Evolutionary conservation across 2,329 filamentous ascomycete genomes (phyloP).

Genomic region (Plenodomus lindquistii): DNA sequence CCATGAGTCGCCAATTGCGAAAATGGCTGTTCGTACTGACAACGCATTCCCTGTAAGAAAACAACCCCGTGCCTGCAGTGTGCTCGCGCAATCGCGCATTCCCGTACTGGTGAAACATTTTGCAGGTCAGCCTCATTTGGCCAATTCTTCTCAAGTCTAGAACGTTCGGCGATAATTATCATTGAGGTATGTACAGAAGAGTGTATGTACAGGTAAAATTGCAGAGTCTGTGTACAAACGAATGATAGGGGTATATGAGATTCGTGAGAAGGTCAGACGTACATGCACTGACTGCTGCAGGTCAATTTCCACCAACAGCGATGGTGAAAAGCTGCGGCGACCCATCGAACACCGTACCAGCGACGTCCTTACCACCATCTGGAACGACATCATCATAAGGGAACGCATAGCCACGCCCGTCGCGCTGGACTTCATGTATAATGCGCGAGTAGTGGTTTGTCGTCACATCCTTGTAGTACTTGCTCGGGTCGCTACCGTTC

Average conservation of each 20-base stretch:
- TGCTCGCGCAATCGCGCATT: not conserved
- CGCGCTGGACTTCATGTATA: constrained; percentile 63
- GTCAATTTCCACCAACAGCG: constrained; percentile 50
- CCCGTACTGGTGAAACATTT: no score
- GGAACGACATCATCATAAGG: constrained; percentile 71
- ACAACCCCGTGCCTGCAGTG: not conserved
- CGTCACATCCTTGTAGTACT: constrained; percentile 41
- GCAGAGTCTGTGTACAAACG: not conserved
- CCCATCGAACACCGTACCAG: constrained; percentile 55
- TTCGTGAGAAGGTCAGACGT: not conserved
- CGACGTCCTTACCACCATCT: constrained; percentile 58
- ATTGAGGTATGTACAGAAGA: not conserved
- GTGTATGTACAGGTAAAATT: not conserved
- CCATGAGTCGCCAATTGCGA: not conserved
- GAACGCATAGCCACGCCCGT: constrained; percentile 67
- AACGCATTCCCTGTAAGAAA: not conserved
- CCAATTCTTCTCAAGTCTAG: no score
- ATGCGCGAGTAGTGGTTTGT: constrained; percentile 64
- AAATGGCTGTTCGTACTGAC: not conserved
- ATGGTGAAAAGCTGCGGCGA: constrained; percentile 53
- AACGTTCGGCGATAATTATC: not conserved
- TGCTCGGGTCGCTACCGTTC: constrained; percentile 34
- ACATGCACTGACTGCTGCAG: not conserved
- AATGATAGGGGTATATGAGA: not conserved
- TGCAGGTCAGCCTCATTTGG: no score